Evolutionary conservation across 345 rosid species (phyloP).

Genomic region (Aquilaria sinensis): DNA sequence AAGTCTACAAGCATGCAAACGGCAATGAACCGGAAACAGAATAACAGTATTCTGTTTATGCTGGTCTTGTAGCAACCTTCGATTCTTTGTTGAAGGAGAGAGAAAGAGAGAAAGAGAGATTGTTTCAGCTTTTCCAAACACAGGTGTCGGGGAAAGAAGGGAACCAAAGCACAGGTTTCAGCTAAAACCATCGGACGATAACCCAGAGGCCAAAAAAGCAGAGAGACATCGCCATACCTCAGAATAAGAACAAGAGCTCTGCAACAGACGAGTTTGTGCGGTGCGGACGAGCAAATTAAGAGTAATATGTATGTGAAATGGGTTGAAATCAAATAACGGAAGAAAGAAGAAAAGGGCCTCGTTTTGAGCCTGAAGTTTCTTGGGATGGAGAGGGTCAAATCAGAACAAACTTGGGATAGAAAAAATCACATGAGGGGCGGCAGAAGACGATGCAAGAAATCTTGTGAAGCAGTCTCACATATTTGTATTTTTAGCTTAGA

Average conservation of each 20-base stretch:
- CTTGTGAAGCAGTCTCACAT: neutral
- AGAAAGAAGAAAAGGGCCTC: neutral
- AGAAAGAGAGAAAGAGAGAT: neutral
- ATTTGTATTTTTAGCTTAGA: constrained; percentile 21
- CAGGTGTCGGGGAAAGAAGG: too few relatives aligned
- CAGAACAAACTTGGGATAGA: constrained; percentile 5
- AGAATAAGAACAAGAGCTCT: constrained; percentile 11
- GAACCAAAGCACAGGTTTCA: too few relatives aligned
- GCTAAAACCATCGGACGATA: too few relatives aligned
- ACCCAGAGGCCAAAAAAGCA: neutral
- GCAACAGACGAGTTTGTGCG: neutral
- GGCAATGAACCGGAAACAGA: neutral
- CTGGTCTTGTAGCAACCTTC: constrained; percentile 7
- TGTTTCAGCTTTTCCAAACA: too few relatives aligned
- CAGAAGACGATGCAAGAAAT: constrained; percentile 18
- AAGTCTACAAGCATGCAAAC: neutral
- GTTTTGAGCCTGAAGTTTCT: neutral
- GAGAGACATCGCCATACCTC: constrained; percentile 21
- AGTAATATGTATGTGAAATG: neutral
- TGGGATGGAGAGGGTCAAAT: constrained; percentile 11
- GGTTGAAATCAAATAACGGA: neutral
- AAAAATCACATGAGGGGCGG: neutral
- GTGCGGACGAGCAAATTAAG: neutral
- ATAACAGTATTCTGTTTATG: constrained; percentile 1
- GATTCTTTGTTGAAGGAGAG: neutral